These are phyloP conservation scores for Serendipita sp. DNA, from an alignment of 768 basidiomycete species.

Conservation along the genomic window DNA sequence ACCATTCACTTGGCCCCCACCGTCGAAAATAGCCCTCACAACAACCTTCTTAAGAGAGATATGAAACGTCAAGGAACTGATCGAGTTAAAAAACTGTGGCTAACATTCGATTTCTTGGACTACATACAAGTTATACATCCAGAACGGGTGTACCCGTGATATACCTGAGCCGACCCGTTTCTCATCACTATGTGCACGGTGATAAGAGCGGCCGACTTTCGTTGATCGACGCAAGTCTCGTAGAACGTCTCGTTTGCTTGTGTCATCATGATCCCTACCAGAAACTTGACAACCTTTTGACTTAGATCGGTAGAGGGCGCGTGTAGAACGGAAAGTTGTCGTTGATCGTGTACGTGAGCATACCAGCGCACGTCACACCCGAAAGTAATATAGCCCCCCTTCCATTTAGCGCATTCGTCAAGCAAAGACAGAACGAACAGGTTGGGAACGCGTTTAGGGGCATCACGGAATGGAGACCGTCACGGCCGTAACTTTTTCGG, in stretches of 20 bases:
- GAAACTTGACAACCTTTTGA: conserved; percentile 85
- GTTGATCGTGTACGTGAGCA: conserved; percentile 98
- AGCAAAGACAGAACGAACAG: background rate
- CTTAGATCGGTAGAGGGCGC: conserved; percentile 91
- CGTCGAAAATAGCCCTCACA: too few relatives aligned
- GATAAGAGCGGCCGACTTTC: conserved; percentile 63
- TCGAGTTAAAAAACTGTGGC: too few relatives aligned
- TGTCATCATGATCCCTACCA: conserved; percentile 69
- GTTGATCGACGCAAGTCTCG: conserved; percentile 88
- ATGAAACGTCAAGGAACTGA: too few relatives aligned
- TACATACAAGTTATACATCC: too few relatives aligned
- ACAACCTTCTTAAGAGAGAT: too few relatives aligned
- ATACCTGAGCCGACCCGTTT: too few relatives aligned
- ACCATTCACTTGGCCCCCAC: too few relatives aligned
- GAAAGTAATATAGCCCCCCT: conserved; percentile 43
- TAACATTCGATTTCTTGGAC: too few relatives aligned
- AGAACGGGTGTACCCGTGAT: too few relatives aligned
- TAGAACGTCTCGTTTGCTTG: conserved; percentile 95
- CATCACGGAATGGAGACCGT: background rate
- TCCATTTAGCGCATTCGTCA: background rate
- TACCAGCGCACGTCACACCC: conserved; percentile 61
- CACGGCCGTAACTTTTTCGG: background rate
- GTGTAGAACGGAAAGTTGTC: conserved; percentile 65
- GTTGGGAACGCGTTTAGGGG: background rate
- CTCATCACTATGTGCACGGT: conserved; percentile 15